Percentiles rank a stretch among this genome's conserved stretches.
Evolutionary conservation across 116 monocot genomes (phyloP).

Genomic region (Posidonia oceanica): DNA sequence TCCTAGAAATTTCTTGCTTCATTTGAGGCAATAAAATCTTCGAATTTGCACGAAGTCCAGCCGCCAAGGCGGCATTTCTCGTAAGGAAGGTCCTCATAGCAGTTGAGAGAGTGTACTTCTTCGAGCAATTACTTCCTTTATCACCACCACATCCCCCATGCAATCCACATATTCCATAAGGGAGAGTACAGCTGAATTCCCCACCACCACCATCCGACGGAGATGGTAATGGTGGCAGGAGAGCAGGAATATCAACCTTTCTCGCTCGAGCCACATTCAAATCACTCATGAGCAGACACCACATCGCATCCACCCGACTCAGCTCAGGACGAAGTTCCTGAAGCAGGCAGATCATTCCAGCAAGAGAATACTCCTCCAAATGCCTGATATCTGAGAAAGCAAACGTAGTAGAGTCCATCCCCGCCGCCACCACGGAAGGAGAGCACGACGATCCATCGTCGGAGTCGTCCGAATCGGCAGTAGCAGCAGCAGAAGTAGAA

Average conservation of each 20-base stretch:
- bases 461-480: slow-evolving; percentile 1
- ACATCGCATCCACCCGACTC: slow-evolving; percentile 71
- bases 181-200: neutral
- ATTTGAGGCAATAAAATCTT: neutral
- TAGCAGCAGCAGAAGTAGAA: neutral
- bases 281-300: slow-evolving; percentile 84
- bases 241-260: slow-evolving; percentile 38
- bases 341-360: slow-evolving; percentile 65
- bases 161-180: neutral
- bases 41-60: slow-evolving; percentile 6
- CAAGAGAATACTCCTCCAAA: slow-evolving; percentile 68
- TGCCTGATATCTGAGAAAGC: slow-evolving; percentile 69
- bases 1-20: neutral
- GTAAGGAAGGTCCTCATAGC: slow-evolving; percentile 15
- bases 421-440: neutral
- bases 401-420: slow-evolving; percentile 1
- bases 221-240: slow-evolving; percentile 4
- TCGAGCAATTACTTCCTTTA: slow-evolving; percentile 4
- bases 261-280: slow-evolving; percentile 59
- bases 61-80: slow-evolving; percentile 13
- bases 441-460: slow-evolving; percentile 6
- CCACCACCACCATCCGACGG: neutral
- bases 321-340: slow-evolving; percentile 53
- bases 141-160: neutral
- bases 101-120: slow-evolving; percentile 6